These are phyloP conservation scores for Glycine soja DNA, from an alignment of 306 rosid genomes.

Conservation along the genomic window DNA sequence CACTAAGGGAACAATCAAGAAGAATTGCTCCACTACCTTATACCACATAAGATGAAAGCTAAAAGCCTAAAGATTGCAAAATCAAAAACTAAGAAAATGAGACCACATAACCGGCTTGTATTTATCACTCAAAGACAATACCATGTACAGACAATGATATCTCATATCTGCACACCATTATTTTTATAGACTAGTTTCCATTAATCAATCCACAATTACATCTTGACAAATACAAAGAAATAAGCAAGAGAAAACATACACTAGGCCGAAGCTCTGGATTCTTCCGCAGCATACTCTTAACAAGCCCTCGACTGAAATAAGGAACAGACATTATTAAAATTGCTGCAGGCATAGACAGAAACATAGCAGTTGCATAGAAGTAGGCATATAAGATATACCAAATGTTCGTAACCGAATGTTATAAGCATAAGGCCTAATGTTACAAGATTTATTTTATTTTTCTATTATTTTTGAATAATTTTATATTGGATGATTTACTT, in stretches of 20 bases:
- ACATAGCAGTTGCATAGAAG: too few species aligned
- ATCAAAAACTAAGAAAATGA: not conserved
- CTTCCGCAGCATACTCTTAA: constrained; percentile 95
- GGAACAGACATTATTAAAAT: constrained; percentile 7
- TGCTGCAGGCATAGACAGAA: too few species aligned
- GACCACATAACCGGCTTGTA: not conserved
- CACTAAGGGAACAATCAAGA: not conserved
- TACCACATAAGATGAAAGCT: constrained; percentile 17
- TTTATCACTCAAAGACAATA: constrained; percentile 13
- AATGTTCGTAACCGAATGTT: too few species aligned
- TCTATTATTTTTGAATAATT: too few species aligned
- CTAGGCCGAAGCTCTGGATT: constrained; percentile 96
- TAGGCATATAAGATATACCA: too few species aligned
- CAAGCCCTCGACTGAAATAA: constrained; percentile 85
- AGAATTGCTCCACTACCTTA: not conserved
- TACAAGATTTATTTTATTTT: too few species aligned
- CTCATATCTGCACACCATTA: too few species aligned
- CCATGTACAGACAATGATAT: not conserved
- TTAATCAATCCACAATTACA: not conserved
- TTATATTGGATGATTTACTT: too few species aligned
- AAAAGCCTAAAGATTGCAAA: not conserved
- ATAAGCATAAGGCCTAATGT: too few species aligned
- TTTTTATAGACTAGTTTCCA: not conserved
- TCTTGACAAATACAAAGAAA: constrained; percentile 13
- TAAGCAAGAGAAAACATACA: constrained; percentile 62